Evolutionary conservation across 1,284 basidiomycete genomes (phyloP).

Genomic region (Pholiota adiposa): DNA sequence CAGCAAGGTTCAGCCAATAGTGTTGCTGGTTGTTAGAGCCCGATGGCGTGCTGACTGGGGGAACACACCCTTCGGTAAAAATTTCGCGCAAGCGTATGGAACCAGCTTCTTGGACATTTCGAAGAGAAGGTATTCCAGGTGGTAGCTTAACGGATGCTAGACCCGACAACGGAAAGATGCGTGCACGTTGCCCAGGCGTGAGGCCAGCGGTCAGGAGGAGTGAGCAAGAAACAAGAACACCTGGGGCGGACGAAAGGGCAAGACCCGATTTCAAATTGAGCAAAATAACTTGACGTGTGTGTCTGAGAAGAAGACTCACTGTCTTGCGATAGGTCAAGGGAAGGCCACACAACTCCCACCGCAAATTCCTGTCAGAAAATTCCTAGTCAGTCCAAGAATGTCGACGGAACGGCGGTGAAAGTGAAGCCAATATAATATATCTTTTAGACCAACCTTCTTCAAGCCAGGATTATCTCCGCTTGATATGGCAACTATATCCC

Average conservation of each 20-base stretch:
- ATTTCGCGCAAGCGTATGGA: slow-evolving; percentile 57
- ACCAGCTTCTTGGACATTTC: slow-evolving; percentile 51
- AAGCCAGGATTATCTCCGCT: slow-evolving; percentile 36
- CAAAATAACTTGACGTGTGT: slow-evolving; percentile 22
- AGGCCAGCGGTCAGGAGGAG: slow-evolving; percentile 64
- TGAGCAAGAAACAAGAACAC: slow-evolving; percentile 55
- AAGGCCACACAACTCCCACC: slow-evolving; percentile 75
- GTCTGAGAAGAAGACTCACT: slow-evolving; percentile 43
- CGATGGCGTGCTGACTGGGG: slow-evolving; percentile 12
- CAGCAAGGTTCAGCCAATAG: slow-evolving; percentile 69
- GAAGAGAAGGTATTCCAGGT: slow-evolving; percentile 52
- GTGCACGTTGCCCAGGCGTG: slow-evolving; percentile 47
- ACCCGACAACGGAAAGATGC: slow-evolving; percentile 52
- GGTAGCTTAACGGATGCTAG: slow-evolving; percentile 36
- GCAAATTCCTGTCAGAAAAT: slow-evolving; percentile 52
- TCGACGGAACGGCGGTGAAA: slow-evolving; percentile 15
- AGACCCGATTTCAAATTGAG: slow-evolving; percentile 24
- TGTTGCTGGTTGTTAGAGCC: slow-evolving; percentile 42
- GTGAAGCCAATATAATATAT: slow-evolving; percentile 7
- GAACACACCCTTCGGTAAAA: slow-evolving; percentile 17
- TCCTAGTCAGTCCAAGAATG: slow-evolving; percentile 18
- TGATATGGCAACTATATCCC: slow-evolving; percentile 68
- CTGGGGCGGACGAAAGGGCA: slow-evolving; percentile 38
- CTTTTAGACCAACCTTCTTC: slow-evolving; percentile 38
- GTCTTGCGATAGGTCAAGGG: slow-evolving; percentile 56